Base-by-base conservation (phyloP, 495 filamentous ascomycete genomes). In the Neurospora pannonica region DNA sequence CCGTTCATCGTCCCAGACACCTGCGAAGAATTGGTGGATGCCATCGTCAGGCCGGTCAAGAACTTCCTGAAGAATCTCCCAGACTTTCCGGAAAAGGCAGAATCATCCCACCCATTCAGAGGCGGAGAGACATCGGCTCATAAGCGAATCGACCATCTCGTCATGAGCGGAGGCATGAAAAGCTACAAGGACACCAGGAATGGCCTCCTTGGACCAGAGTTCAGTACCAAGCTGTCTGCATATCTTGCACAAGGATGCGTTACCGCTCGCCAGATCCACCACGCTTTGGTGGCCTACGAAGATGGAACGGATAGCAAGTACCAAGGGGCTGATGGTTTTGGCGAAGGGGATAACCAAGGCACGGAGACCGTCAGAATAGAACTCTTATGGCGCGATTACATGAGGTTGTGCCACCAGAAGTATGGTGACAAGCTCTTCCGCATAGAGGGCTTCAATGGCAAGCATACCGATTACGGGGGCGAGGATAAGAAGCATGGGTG, bases 321-420 rank as follows among this genome's bases (percentile, higher is more conserved):
- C 8, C 72, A 75, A 15, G 71, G 78, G 5, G 81, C 81, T 4
- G 71, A 79, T 3, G 90, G 88, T 9, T 92, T 87, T 72, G 90
- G 88, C 11, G 83, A 88, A 31, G 92, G 91, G 4, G 89, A 92
- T 76, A 91, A 88, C 78, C 87, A 88, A 70, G 92, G 92, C n/a
- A 92, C 90, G 0, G 84, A 84, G n/a, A 83, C 81, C 5, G 84
- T 93, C 10, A 88, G 92, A 2, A 91, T 92, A 72, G 90, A 94
- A 75, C 84, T 94, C 1, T 83, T 93, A 1, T 93, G 91, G 91
- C 84, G 91, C 5, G 92, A 93, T 81, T 93, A 93, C 81, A 92
- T 93, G 87, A 85, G 90, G 0, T 86, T 94, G 15, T 90, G 90
- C 74, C 86, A 86, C 36, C 83, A 87, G 5, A 93, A 93, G 77